Evolutionary conservation across 176 grass and related monocot genomes (phyloP).

Genomic region (Coix lacrymajobi): DNA sequence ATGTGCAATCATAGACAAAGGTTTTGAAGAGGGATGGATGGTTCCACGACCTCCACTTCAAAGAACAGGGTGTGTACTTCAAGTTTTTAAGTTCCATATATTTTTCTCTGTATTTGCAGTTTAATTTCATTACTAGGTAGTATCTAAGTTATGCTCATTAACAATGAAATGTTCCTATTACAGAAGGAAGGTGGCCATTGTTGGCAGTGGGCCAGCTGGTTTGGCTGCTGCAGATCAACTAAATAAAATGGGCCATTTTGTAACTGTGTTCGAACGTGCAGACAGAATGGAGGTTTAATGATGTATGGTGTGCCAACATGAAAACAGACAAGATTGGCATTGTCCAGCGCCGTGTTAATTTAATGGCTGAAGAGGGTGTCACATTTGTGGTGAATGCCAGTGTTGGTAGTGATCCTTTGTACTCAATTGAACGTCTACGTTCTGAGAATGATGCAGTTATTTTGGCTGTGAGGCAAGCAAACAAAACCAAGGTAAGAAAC

Average conservation of each 20-base stretch:
- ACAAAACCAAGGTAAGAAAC: constrained; percentile 77
- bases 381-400: constrained; percentile 86
- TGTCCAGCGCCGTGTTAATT: constrained; percentile 89
- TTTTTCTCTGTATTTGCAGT: neutral
- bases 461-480: constrained; percentile 90
- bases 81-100: neutral
- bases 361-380: constrained; percentile 90
- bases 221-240: constrained; percentile 93
- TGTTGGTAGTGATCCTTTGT: constrained; percentile 70
- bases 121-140: constrained; percentile 16
- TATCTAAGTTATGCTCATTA: neutral
- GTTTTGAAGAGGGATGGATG: constrained; percentile 95
- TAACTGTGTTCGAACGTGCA: constrained; percentile 92
- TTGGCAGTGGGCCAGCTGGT: constrained; percentile 91
- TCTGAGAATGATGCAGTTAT: constrained; percentile 74
- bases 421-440: constrained; percentile 62
- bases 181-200: constrained; percentile 93
- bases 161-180: constrained; percentile 19
- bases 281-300: constrained; percentile 95
- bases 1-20: constrained; percentile 97
- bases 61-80: constrained; percentile 75
- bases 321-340: constrained; percentile 84
- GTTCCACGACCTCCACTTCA: constrained; percentile 84
- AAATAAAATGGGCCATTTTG: constrained; percentile 97
- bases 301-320: constrained; percentile 99